phyloP scores from a whole-genome alignment of 306 rosid species.

The Prinsepia uniflora region DNA sequence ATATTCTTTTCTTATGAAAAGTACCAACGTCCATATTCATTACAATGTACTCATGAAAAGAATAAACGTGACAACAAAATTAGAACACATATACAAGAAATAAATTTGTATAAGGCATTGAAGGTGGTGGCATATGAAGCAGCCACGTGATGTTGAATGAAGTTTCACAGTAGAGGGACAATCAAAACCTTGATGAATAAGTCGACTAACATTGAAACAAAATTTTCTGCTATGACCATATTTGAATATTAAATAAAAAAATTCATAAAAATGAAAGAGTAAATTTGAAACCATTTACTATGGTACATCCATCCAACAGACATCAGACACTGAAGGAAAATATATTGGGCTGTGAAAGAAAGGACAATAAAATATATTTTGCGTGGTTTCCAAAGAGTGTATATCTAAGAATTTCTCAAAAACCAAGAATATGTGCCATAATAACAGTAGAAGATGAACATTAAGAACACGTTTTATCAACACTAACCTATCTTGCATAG shows the following conservation, averaged over 20 bases:
- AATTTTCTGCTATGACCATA: neutral
- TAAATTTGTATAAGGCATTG: no score
- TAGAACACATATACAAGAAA: no score
- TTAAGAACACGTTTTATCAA: slow-evolving; percentile 24
- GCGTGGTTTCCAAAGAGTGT: neutral
- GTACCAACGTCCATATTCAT: neutral
- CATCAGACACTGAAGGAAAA: neutral
- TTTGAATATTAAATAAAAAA: neutral
- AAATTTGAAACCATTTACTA: neutral
- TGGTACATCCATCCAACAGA: neutral
- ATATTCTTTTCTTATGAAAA: neutral
- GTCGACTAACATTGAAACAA: neutral
- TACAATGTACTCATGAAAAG: neutral
- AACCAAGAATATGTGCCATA: slow-evolving; percentile 12
- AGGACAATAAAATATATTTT: neutral
- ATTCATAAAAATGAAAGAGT: neutral
- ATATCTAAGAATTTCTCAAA: neutral
- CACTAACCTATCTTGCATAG: slow-evolving; percentile 96
- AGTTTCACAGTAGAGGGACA: neutral
- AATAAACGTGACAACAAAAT: neutral
- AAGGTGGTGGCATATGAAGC: neutral
- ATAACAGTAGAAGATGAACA: slow-evolving; percentile 19
- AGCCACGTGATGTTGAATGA: neutral
- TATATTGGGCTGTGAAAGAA: neutral
- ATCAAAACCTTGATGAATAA: neutral